Evolutionary conservation across 1,284 basidiomycete species (phyloP).

Genomic region (Cryptococcus amylolentus): DNA sequence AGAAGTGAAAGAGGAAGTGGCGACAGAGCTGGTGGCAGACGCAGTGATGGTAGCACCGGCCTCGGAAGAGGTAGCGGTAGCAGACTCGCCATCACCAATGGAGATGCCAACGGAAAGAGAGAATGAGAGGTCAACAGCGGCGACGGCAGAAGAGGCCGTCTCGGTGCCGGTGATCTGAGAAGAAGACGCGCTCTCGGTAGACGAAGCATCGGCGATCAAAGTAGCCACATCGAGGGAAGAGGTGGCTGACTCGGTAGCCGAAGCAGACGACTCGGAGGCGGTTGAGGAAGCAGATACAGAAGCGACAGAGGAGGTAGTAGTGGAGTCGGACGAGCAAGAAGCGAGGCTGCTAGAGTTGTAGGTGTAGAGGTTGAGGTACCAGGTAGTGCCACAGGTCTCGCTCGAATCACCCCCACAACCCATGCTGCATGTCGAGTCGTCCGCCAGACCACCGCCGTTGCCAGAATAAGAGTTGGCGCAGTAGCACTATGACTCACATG

Average conservation of each 20-base stretch:
- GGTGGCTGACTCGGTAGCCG: slow-evolving; percentile 14
- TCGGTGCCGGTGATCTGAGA: slow-evolving; percentile 1
- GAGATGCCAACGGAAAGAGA: slow-evolving; percentile 4
- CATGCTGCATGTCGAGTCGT: slow-evolving; percentile 28
- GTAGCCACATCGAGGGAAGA: slow-evolving; percentile 7
- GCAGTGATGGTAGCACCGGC: slow-evolving; percentile 10
- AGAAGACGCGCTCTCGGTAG: slow-evolving; percentile 1
- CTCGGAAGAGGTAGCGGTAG: slow-evolving; percentile 5
- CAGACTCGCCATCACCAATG: slow-evolving; percentile 4
- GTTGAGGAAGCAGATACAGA: slow-evolving; percentile 7
- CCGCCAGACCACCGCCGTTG: slow-evolving; percentile 22
- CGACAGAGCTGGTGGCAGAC: slow-evolving; percentile 17
- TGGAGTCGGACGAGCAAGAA: slow-evolving; percentile 14
- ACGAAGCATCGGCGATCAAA: slow-evolving; percentile 3
- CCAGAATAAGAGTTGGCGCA: slow-evolving; percentile 36
- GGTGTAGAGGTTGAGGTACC: slow-evolving; percentile 39
- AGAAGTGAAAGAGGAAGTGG: slow-evolving; percentile 7
- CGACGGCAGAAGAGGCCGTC: slow-evolving; percentile 8
- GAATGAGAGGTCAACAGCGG: neutral
- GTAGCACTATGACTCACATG: slow-evolving; percentile 32
- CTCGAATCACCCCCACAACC: slow-evolving; percentile 35
- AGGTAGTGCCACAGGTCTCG: slow-evolving; percentile 36
- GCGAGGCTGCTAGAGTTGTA: slow-evolving; percentile 25
- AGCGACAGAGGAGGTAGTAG: slow-evolving; percentile 13
- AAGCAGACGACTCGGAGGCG: slow-evolving; percentile 1